These are phyloP conservation scores for Colletotrichum zoysiae DNA, from an alignment of 2,329 filamentous ascomycete genomes.

Conservation along the genomic window DNA sequence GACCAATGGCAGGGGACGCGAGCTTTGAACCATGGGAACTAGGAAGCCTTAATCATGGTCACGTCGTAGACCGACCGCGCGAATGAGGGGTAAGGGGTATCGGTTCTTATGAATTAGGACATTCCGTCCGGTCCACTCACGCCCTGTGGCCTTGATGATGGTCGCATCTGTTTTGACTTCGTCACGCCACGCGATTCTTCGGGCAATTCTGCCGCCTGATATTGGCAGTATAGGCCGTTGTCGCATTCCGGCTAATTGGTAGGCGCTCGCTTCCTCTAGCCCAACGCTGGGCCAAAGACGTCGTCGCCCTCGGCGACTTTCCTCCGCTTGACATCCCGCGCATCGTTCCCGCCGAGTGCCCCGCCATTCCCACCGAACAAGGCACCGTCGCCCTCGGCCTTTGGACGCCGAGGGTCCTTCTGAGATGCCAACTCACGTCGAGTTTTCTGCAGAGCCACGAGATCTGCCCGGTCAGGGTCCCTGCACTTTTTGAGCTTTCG, in stretches of 20 bases:
- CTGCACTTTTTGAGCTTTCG: slow-evolving; percentile 80
- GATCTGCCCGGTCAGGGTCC: slow-evolving; percentile 79
- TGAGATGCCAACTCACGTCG: slow-evolving; percentile 66
- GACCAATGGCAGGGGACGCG: neutral
- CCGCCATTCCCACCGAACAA: slow-evolving; percentile 58
- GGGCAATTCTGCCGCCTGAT: neutral
- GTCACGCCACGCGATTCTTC: neutral
- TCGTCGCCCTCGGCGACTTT: slow-evolving; percentile 59
- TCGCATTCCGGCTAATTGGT: neutral
- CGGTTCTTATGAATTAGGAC: slow-evolving; percentile 7
- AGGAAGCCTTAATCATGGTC: slow-evolving; percentile 2
- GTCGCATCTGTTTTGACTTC: neutral
- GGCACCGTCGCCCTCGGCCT: slow-evolving; percentile 54
- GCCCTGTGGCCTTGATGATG: neutral
- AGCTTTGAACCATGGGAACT: neutral
- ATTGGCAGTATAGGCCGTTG: neutral
- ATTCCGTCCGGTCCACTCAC: neutral
- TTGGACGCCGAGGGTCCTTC: slow-evolving; percentile 56
- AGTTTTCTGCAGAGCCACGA: slow-evolving; percentile 76
- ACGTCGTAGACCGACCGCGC: neutral
- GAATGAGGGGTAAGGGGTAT: neutral
- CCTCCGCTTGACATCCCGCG: slow-evolving; percentile 60
- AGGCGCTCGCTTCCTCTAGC: neutral
- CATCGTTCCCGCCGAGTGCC: slow-evolving; percentile 40
- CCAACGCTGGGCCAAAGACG: slow-evolving; percentile 56